Conservation (phyloP, 345 rosid genomes). For the Eucalyptus tenuipes region DNA sequence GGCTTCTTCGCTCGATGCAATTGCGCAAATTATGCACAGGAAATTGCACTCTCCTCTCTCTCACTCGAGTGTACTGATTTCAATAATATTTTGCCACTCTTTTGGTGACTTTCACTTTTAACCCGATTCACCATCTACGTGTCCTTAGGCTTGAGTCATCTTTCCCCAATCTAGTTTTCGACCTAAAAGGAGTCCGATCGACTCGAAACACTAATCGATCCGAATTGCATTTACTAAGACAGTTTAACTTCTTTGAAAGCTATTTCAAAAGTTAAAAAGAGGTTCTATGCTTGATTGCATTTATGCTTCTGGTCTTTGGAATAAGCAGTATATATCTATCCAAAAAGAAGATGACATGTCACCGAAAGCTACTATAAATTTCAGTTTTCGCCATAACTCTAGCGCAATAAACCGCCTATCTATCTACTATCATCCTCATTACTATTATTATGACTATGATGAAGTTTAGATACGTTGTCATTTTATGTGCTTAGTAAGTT, state of each 20-base stretch:
- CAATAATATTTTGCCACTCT: fast-evolving
- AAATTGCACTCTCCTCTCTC: no score
- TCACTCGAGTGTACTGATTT: no score
- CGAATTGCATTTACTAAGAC: not conserved
- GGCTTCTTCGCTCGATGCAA: not conserved
- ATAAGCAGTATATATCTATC: no score
- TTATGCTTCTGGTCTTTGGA: not conserved
- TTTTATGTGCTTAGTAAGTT: no score
- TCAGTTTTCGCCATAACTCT: not conserved
- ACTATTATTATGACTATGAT: not conserved
- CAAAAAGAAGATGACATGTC: not conserved
- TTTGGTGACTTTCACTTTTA: not conserved
- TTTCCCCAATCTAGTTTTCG: not conserved
- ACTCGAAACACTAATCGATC: no score
- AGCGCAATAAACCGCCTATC: not conserved
- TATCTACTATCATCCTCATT: not conserved
- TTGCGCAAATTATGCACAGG: not conserved
- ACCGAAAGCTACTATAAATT: not conserved
- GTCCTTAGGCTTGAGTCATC: not conserved
- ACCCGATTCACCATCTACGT: no score
- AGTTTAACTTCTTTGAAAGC: not conserved
- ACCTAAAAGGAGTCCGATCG: not conserved
- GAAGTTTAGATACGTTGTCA: not conserved
- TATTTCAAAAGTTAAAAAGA: not conserved
- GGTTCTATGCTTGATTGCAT: not conserved